Percentiles rank a stretch among this genome's conserved stretches.
These are phyloP conservation scores for Suhomyces yuchorum DNA, from an alignment of 1,139 yeast species.

Conservation along the genomic window DNA sequence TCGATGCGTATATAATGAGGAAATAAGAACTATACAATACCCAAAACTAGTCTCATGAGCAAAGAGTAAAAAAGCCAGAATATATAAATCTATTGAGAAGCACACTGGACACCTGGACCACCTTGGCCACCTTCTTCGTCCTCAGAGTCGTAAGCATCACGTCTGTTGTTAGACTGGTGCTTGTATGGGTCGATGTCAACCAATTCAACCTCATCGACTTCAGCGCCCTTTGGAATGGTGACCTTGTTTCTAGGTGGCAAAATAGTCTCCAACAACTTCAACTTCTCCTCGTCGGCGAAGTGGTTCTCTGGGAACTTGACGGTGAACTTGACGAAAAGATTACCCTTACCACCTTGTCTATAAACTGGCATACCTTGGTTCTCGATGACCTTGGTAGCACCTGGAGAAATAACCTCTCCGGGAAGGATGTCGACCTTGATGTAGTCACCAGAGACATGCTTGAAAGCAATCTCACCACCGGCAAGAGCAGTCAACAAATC, in stretches of 20 bases:
- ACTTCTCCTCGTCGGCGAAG: slow-evolving; percentile 66
- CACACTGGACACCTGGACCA: slow-evolving; percentile 86
- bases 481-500: slow-evolving; percentile 93
- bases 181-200: slow-evolving; percentile 62
- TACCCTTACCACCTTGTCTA: slow-evolving; percentile 76
- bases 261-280: slow-evolving; percentile 63
- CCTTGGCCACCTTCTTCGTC: slow-evolving; percentile 64
- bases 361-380: slow-evolving; percentile 95
- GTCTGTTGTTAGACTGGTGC: slow-evolving; percentile 54
- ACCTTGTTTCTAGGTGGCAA: slow-evolving; percentile 65
- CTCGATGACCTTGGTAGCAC: slow-evolving; percentile 75
- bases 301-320: slow-evolving; percentile 70
- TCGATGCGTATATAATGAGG: slow-evolving; percentile 9
- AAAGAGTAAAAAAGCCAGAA: slow-evolving; percentile 1
- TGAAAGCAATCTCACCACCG: slow-evolving; percentile 87
- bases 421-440: slow-evolving; percentile 80
- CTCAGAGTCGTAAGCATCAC: slow-evolving; percentile 63
- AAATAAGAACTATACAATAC: slow-evolving; percentile 8
- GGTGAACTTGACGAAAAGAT: slow-evolving; percentile 68
- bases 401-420: slow-evolving; percentile 93
- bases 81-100: slow-evolving; percentile 59
- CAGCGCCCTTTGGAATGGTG: slow-evolving; percentile 60
- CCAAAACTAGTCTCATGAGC: slow-evolving; percentile 5
- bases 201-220: slow-evolving; percentile 82
- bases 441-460: slow-evolving; percentile 88